phyloP scores from a whole-genome alignment of 345 rosid species.

The Kandelia obovata region DNA sequence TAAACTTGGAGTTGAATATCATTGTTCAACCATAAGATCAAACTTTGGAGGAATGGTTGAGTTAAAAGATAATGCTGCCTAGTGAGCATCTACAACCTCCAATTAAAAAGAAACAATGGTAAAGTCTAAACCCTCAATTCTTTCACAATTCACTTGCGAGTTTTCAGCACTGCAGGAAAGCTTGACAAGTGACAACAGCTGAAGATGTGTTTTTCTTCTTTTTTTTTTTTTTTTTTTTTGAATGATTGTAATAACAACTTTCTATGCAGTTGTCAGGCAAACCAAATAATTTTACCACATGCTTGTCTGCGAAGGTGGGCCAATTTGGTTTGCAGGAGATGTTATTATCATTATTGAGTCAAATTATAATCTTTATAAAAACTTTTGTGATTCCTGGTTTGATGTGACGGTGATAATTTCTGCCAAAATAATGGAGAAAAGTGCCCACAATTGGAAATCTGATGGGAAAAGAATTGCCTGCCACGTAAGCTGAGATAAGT shows the following conservation, averaged over 20 bases:
- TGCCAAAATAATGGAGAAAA: not conserved
- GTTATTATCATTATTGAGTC: slow-evolving; percentile 12
- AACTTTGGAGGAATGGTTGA: too few species aligned
- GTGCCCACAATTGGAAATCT: slow-evolving; percentile 11
- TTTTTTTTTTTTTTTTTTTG: too few species aligned
- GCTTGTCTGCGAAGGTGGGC: slow-evolving; percentile 17
- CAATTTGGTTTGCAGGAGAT: not conserved
- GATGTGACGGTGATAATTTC: slow-evolving; percentile 19
- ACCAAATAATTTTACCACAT: slow-evolving; percentile 11
- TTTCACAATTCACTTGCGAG: too few species aligned
- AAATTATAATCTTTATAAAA: slow-evolving; percentile 8
- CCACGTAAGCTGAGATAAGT: slow-evolving; percentile 2
- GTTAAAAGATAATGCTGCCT: too few species aligned
- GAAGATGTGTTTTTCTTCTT: too few species aligned
- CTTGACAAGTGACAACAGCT: too few species aligned
- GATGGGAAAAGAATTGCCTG: not conserved
- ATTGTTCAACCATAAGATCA: too few species aligned
- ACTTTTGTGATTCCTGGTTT: slow-evolving; percentile 10
- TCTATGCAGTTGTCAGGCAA: not conserved
- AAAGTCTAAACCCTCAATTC: too few species aligned
- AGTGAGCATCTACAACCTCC: too few species aligned
- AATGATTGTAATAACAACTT: not conserved
- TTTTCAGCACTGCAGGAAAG: too few species aligned
- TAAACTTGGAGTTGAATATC: too few species aligned
- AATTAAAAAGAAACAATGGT: too few species aligned